Evolutionary conservation across 2,329 filamentous ascomycete species (phyloP), one percentile per base, ranked within the genome.

Genomic region (Geosmithia morbida): DNA sequence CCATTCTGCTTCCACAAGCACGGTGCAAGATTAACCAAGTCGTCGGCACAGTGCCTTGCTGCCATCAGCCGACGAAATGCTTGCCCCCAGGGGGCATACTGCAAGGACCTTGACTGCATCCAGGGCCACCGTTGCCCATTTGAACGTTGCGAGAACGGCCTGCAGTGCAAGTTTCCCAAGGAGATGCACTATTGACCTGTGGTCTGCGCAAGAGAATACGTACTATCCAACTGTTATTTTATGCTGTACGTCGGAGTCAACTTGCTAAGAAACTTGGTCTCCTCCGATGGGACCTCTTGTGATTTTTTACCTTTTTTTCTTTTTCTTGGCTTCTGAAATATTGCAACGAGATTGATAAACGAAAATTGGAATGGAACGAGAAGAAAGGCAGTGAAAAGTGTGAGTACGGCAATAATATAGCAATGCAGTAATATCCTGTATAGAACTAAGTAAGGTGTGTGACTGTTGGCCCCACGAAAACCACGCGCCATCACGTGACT

Each of bases 401-500:
- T n/a, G n/a, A n/a, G n/a, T n/a, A n/a, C n/a, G n/a, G n/a, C n/a
- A n/a, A n/a, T n/a, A n/a, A n/a, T n/a, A n/a, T n/a, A n/a, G n/a
- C n/a, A n/a, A n/a, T n/a, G n/a, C n/a, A n/a, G 40, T 18, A 41
- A 14, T 41, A 8, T n/a, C n/a, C n/a, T n/a, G n/a, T n/a, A n/a
- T n/a, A n/a, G n/a, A n/a, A n/a, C n/a, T n/a, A n/a, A n/a, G n/a
- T n/a, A n/a, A n/a, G n/a, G n/a, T 18, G 16, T 6, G 33, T 37
- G 33, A 37, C 14, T 37, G 33, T 37, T 37, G 11, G 33, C 11
- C 6, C 53, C 63, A 48, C 61, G 60, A 64, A 59, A 51, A 30
- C 20, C 26, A 51, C 61, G 56, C 61, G 60, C 51, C 52, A 52
- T 65, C 60, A 63, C 57, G 56, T 66, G 62, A 64, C 55, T 55